Percentiles rank a stretch among this genome's conserved stretches.
These are phyloP conservation scores for Nymphaea thermarum DNA, from an alignment of 164 flowering plant species.

Conservation along the genomic window DNA sequence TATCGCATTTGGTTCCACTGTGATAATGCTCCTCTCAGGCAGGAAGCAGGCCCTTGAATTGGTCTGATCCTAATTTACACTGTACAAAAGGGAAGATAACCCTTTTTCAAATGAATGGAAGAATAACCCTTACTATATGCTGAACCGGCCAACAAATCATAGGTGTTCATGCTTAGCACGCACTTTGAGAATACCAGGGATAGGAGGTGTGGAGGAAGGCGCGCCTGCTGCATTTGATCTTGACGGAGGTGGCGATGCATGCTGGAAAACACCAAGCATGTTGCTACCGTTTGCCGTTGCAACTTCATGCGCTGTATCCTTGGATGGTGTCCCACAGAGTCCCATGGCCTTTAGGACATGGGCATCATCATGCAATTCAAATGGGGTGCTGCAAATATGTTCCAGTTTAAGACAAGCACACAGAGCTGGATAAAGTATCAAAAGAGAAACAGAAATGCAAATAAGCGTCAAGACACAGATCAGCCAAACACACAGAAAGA, in stretches of 20 bases:
- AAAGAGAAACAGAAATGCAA: not conserved
- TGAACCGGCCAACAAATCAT: not conserved
- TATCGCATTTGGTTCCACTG: too few relatives aligned
- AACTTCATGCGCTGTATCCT: not conserved
- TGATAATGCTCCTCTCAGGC: too few relatives aligned
- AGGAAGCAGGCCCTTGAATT: not conserved
- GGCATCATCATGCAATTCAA: constrained; percentile 21
- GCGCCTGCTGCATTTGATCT: not conserved
- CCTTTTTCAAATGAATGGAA: not conserved
- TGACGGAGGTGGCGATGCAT: not conserved
- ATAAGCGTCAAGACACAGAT: not conserved
- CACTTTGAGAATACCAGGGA: constrained; percentile 1
- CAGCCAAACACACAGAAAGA: not conserved
- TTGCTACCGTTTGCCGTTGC: not conserved
- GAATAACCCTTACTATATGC: not conserved
- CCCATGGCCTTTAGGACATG: constrained; percentile 19
- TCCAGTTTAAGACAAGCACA: not conserved
- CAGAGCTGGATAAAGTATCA: not conserved
- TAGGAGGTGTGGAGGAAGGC: not conserved
- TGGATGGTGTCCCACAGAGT: not conserved
- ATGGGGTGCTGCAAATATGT: constrained; percentile 17
- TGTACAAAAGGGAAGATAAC: not conserved
- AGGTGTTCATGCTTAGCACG: constrained; percentile 1
- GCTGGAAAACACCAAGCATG: not conserved
- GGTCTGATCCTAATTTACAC: not conserved